Evolutionary conservation across 495 filamentous ascomycete species (phyloP).

Genomic region (Chaetomium fimeti): DNA sequence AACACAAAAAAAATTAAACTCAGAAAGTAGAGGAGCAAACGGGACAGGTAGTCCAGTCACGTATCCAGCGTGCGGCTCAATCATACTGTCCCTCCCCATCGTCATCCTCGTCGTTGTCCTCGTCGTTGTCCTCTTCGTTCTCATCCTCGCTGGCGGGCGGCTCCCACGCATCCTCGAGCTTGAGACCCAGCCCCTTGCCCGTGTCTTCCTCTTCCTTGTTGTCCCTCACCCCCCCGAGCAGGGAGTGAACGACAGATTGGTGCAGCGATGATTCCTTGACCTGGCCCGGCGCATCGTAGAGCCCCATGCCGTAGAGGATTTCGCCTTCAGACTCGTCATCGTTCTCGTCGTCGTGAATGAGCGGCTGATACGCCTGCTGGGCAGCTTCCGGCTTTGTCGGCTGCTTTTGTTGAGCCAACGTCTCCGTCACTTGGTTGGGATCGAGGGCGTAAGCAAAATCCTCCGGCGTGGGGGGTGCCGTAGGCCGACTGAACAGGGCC

Average conservation of each 20-base stretch:
- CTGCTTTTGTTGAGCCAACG: background rate
- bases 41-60: background rate
- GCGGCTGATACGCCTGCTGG: background rate
- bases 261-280: constrained; percentile 11
- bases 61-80: background rate
- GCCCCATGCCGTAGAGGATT: constrained; percentile 77
- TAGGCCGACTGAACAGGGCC: constrained; percentile 36
- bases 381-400: background rate
- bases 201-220: constrained; percentile 30
- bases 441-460: constrained; percentile 49
- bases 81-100: constrained; percentile 13
- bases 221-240: constrained; percentile 43
- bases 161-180: constrained; percentile 79
- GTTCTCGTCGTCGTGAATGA: constrained; percentile 44
- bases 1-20: constrained; percentile 6
- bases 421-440: constrained; percentile 33
- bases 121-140: constrained; percentile 54
- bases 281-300: constrained; percentile 68
- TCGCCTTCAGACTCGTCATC: constrained; percentile 54
- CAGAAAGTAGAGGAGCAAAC: background rate
- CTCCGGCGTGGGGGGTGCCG: constrained; percentile 62
- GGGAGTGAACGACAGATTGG: constrained; percentile 50
- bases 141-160: constrained; percentile 63
- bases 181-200: constrained; percentile 75
- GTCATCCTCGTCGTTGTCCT: constrained; percentile 33